phyloP scores from a whole-genome alignment of 208 protist genomes.

The Acanthamoeba royreba region DNA sequence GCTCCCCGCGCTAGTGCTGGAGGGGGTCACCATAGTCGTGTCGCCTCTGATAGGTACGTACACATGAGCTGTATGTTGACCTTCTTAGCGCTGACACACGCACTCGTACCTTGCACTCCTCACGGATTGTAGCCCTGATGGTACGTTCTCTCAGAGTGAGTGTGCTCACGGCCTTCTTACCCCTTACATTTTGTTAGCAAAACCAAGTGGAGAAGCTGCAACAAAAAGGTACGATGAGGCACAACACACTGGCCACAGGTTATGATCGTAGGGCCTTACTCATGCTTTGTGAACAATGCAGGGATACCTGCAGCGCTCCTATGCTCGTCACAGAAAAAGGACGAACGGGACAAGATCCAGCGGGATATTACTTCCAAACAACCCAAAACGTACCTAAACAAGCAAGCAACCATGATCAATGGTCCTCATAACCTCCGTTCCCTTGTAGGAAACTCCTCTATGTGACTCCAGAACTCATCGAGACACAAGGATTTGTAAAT shows the following conservation, averaged over 20 bases:
- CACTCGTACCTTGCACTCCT: no score
- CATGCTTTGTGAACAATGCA: no score
- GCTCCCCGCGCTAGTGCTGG: slow-evolving; percentile 56
- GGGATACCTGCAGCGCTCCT: slow-evolving; percentile 5
- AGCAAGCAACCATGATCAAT: no score
- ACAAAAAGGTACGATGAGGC: not conserved
- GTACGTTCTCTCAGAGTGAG: no score
- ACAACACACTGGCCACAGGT: no score
- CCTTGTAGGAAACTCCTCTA: slow-evolving; percentile 63
- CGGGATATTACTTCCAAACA: not conserved
- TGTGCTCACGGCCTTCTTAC: no score
- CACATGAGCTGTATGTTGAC: no score
- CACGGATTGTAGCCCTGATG: no score
- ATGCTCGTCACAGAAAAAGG: not conserved
- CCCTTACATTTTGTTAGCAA: no score
- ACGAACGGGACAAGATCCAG: not conserved
- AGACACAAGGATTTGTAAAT: slow-evolving; percentile 26
- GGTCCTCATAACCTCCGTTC: not conserved
- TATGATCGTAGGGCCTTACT: no score
- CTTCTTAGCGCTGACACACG: not conserved
- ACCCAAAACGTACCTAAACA: not conserved
- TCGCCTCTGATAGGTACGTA: slow-evolving; percentile 65
- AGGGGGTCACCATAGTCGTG: slow-evolving; percentile 60
- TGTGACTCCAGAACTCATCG: slow-evolving; percentile 69
- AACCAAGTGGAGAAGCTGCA: slow-evolving; percentile 25